Conservation (phyloP, 2,329 filamentous ascomycete genomes). For the Eutypa lata region DNA sequence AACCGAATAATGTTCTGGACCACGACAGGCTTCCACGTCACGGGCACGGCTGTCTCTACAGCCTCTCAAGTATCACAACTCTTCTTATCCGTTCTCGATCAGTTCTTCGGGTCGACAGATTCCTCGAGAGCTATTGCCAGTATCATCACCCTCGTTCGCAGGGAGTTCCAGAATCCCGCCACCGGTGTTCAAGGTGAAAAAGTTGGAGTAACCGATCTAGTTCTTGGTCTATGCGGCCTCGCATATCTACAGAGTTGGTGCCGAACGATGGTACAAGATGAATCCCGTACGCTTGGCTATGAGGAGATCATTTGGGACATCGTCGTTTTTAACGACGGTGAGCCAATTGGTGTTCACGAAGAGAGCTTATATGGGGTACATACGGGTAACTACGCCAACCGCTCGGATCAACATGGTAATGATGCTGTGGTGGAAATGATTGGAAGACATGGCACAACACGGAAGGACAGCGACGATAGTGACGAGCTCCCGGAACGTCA, state of each 20-base stretch:
- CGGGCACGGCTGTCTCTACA: conserved; percentile 51
- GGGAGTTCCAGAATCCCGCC: conserved; percentile 62
- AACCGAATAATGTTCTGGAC: conserved; percentile 60
- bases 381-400: conserved; percentile 20
- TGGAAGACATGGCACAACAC: conserved; percentile 28
- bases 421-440: conserved; percentile 33
- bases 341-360: conserved; percentile 52
- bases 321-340: conserved; percentile 58
- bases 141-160: conserved; percentile 61
- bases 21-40: conserved; percentile 57
- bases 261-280: conserved; percentile 47
- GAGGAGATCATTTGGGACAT: conserved; percentile 66
- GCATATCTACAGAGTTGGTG: conserved; percentile 60
- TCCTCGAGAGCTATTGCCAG: conserved; percentile 65
- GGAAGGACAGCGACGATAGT: conserved; percentile 29
- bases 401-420: conserved; percentile 15
- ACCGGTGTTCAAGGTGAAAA: conserved; percentile 57
- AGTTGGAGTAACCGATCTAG: conserved; percentile 59
- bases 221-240: conserved; percentile 58
- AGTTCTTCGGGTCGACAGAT: conserved; percentile 66
- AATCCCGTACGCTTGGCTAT: conserved; percentile 41
- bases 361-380: conserved; percentile 32
- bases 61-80: conserved; percentile 57
- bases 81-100: conserved; percentile 57
- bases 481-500: conserved; percentile 44